Evolutionary conservation across 148 eudicot genomes (phyloP).

Genomic region (Camellia sinensis): DNA sequence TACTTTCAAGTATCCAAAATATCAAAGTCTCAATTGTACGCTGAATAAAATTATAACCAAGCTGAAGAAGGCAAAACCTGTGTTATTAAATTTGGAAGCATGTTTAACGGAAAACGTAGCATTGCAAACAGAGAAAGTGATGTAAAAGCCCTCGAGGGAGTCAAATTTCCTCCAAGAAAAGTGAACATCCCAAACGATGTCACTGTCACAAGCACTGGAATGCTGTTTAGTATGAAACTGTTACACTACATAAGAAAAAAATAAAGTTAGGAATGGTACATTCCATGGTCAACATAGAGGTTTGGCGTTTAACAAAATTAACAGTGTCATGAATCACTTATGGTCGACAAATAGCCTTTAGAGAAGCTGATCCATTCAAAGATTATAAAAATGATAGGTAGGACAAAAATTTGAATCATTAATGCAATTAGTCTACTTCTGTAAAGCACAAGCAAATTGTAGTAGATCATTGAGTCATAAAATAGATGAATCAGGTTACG

Average conservation of each 20-base stretch:
- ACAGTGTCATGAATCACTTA: neutral
- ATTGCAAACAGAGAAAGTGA: slow-evolving; percentile 58
- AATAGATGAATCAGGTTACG: neutral
- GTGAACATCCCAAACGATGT: slow-evolving; percentile 56
- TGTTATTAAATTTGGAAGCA: slow-evolving; percentile 58
- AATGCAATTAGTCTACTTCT: neutral
- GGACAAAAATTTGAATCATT: neutral
- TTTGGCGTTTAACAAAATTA: neutral
- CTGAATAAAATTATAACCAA: neutral
- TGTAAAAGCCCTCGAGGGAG: slow-evolving; percentile 64
- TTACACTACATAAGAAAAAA: slow-evolving; percentile 40
- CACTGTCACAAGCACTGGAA: slow-evolving; percentile 61
- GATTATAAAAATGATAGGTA: neutral
- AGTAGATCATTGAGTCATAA: neutral
- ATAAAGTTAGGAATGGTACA: neutral
- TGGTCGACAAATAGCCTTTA: slow-evolving; percentile 3
- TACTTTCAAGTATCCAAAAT: neutral
- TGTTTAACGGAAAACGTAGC: slow-evolving; percentile 51
- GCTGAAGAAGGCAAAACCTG: slow-evolving; percentile 37
- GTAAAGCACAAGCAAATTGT: neutral
- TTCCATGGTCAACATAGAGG: slow-evolving; percentile 4
- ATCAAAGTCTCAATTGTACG: neutral
- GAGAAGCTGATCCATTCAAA: neutral
- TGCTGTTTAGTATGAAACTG: slow-evolving; percentile 58
- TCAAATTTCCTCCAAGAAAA: slow-evolving; percentile 62